Base-by-base conservation (phyloP, 495 filamentous ascomycete genomes). In the Penicillium canescens region DNA sequence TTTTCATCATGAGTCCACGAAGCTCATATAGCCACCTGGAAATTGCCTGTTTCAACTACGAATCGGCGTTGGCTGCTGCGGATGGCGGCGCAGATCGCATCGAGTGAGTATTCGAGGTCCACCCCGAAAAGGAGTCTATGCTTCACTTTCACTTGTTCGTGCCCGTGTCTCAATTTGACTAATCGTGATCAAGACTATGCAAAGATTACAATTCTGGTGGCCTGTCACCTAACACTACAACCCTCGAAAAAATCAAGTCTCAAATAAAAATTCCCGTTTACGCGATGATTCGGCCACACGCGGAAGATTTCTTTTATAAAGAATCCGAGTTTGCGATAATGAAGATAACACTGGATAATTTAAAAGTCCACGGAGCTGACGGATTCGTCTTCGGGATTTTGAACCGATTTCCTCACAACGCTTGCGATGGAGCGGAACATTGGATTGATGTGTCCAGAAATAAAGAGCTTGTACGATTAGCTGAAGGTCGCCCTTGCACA, bases 371-470 rank as follows among this genome's bases (percentile, higher is more conserved):
- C 0, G 67, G 72, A n/a, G 71, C 74, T 2, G 67, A 74, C 57
- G 80, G 78, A 0, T 80, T 80, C 51, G 79, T 83, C 5, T 81
- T 82, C 46, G 79, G 79, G 0, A 67, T 80, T 28, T 53, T 82
- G 6, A 48, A 42, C 6, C 36, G 23, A 12, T 51, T 54, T 12
- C 14, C 50, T 0, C 24, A 67, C 8, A 34, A 52, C 1, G 9
- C 18, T 6, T n/a, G 13, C 16, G 12, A 26, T n/a, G 28, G 41
- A 7, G 8, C 38, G 2, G 6, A 2, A 2, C 14, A 41, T 7
- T 56, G 51, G 54, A 62, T 83, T 6, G 75, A 83, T 48, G 49
- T 58, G 6, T 42, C 46, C 5, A 57, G 65, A 23, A 77, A 74
- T 41, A 62, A 56, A 45, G 59, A 66, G 33, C 61, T 83, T 37